phyloP scores from a whole-genome alignment of 257 asterid species.

The Petunia secreta region DNA sequence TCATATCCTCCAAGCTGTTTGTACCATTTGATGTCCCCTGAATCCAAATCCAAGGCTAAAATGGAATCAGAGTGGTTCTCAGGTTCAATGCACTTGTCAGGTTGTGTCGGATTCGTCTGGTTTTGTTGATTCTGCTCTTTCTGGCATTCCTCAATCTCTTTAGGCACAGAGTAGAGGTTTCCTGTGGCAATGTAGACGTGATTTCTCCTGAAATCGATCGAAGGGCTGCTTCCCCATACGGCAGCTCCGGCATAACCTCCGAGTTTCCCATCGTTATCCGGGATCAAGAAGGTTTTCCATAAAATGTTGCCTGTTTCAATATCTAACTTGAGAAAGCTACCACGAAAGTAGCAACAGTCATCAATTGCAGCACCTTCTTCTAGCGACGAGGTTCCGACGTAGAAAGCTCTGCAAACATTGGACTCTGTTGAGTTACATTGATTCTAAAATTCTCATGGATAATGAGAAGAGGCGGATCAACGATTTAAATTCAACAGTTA shows the following conservation, averaged over 20 bases:
- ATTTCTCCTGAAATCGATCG: slow-evolving; percentile 41
- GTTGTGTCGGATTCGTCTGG: slow-evolving; percentile 34
- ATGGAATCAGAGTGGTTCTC: slow-evolving; percentile 52
- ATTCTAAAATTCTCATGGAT: no score
- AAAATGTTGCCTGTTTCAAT: slow-evolving; percentile 42
- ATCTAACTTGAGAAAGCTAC: slow-evolving; percentile 55
- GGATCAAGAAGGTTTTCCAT: slow-evolving; percentile 54
- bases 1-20: slow-evolving; percentile 65
- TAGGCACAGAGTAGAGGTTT: slow-evolving; percentile 56
- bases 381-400: slow-evolving; percentile 52
- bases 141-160: slow-evolving; percentile 44
- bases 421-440: background rate
- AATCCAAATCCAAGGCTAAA: slow-evolving; percentile 45
- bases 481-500: no score
- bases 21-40: slow-evolving; percentile 48
- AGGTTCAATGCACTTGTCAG: slow-evolving; percentile 46
- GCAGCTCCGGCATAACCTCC: slow-evolving; percentile 60
- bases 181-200: slow-evolving; percentile 58
- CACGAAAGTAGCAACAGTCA: slow-evolving; percentile 55
- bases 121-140: slow-evolving; percentile 37
- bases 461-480: no score
- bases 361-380: slow-evolving; percentile 40
- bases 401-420: slow-evolving; percentile 32
- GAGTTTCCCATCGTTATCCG: slow-evolving; percentile 36
- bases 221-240: slow-evolving; percentile 64